Base-by-base conservation (phyloP, 2,329 filamentous ascomycete genomes). In the Trichoderma pleuroti region DNA sequence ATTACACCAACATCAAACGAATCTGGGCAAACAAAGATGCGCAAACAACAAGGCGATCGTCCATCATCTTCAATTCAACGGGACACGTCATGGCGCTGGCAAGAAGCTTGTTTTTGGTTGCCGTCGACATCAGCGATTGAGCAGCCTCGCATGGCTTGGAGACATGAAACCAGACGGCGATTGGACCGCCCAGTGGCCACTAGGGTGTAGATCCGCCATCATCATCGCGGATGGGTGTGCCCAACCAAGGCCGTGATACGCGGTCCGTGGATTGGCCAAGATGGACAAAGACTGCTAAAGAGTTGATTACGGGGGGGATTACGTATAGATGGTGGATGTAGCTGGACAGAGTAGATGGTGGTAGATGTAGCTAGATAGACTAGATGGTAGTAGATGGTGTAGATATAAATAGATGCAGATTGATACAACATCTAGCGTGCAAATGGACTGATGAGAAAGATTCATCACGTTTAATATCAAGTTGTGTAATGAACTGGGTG, bases 21-120 rank as follows among this genome's bases (percentile, higher is more conserved):
- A 68, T 46, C 18, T 11, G 36, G 42, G 30, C 66, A 61, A 57
- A n/a, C 54, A 57, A 57, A 42, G 39, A 12, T 28, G 3, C 56
- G 56, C 56, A 59, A 59, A 59, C 42, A 63, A 14, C 26, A 49
- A 4, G 14, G 54, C 64, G 54, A 68, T 46, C 49, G 63, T 39
- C 63, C 32, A 28, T 21, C 63, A 16, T 42, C 14, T 26, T 30
- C 28, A 11, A 12, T 56, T 42, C 49, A 63, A 28, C 21, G 14
- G 14, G 16, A 28, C 34, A 70, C 68, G 68, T 70, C 68, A 70
- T 70, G 52, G 68, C 32, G 66, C 56, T 52, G 66, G 24, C 66
- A 42, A 60, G 28, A 68, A 68, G 66, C 66, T 61, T 68, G 66
- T 68, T 68, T 68, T 68, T 68, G 66, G 54, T 26, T 60, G 66